A percentile compares a stretch with the other conserved stretches of the same genome.
Conservation (phyloP, 441 rosid species). For the Hura crepitans region DNA sequence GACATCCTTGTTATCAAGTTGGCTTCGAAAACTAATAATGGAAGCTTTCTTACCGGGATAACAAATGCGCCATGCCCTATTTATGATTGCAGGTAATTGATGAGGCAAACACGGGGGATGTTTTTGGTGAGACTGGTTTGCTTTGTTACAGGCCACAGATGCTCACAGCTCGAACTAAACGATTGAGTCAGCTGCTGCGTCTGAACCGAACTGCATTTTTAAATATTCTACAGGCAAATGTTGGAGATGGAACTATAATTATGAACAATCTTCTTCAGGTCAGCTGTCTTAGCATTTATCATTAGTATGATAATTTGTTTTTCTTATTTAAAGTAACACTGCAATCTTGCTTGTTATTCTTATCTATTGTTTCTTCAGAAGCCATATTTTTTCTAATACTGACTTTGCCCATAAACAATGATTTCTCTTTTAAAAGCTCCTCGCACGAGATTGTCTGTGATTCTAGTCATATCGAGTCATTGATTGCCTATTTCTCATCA, state of each 20-base stretch:
- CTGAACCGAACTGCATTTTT: slow-evolving; percentile 69
- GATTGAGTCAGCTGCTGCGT: slow-evolving; percentile 73
- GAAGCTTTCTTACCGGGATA: neutral
- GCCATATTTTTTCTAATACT: too few species aligned
- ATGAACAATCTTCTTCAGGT: slow-evolving; percentile 87
- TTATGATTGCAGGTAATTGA: slow-evolving; percentile 48
- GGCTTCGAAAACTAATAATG: too few species aligned
- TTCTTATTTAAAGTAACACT: too few species aligned
- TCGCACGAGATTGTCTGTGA: too few species aligned
- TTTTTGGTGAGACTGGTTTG: slow-evolving; percentile 79
- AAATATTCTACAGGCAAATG: slow-evolving; percentile 75
- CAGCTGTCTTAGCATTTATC: neutral
- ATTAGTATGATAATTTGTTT: too few species aligned
- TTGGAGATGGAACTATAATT: slow-evolving; percentile 83
- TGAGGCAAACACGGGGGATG: slow-evolving; percentile 66
- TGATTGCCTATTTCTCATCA: too few species aligned
- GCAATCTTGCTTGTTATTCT: neutral
- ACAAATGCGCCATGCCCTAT: neutral
- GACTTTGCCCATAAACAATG: too few species aligned
- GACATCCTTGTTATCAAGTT: slow-evolving; percentile 2
- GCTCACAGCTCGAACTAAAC: slow-evolving; percentile 71
- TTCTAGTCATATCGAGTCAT: too few species aligned
- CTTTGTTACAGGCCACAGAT: slow-evolving; percentile 77
- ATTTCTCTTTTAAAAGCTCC: too few species aligned
- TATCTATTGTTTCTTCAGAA: too few species aligned